A percentile compares a stretch with the other conserved stretches of the same genome.
phyloP scores from a whole-genome alignment of 2,329 filamentous ascomycete species.

The Paecilomyces dactylethromorphus region DNA sequence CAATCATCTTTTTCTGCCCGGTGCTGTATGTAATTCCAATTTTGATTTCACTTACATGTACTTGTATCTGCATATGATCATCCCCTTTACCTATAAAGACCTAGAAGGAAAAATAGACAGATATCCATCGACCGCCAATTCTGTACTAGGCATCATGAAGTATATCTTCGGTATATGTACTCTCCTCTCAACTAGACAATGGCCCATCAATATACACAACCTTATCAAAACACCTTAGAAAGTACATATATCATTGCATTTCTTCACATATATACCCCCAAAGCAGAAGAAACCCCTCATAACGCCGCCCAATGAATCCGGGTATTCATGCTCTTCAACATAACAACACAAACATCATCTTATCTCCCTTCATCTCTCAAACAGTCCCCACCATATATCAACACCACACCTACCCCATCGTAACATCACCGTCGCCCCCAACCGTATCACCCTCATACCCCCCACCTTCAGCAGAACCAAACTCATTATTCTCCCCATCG shows the following conservation, averaged over 20 bases:
- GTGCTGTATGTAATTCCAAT: not conserved
- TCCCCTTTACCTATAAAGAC: not conserved
- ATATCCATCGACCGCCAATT: not conserved
- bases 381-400: not conserved
- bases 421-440: not conserved
- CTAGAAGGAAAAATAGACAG: not conserved
- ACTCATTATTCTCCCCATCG: slow-evolving; percentile 30
- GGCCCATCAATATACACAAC: too few species aligned
- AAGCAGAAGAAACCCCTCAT: not conserved
- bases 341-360: not conserved
- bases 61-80: not conserved
- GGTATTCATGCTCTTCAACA: not conserved
- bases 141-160: not conserved
- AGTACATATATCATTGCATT: too few species aligned
- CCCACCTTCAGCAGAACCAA: slow-evolving; percentile 9
- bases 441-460: not conserved
- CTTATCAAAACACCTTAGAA: too few species aligned
- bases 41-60: not conserved
- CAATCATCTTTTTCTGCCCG: not conserved
- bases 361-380: not conserved
- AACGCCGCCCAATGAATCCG: not conserved
- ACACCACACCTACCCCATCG: not conserved
- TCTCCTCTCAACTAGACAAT: too few species aligned
- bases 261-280: not conserved
- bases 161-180: not conserved